phyloP scores from a whole-genome alignment of 2,329 filamentous ascomycete species.

The Alternaria burnsii region DNA sequence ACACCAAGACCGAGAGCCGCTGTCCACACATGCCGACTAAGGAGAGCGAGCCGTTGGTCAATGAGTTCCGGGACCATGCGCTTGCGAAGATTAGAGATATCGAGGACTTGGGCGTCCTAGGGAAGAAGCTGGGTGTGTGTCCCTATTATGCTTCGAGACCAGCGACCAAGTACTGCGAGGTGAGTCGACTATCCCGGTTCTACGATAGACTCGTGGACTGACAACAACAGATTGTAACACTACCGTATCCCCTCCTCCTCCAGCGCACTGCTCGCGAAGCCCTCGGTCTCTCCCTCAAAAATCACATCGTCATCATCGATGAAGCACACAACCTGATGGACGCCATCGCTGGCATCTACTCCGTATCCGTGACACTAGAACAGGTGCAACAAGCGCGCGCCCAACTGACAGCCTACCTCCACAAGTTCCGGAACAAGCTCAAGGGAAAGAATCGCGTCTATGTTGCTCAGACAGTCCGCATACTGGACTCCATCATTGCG shows the following conservation, averaged over 20 bases:
- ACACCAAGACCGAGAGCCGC: constrained; percentile 67
- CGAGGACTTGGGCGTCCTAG: constrained; percentile 83
- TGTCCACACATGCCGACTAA: constrained; percentile 83
- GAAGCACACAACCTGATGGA: constrained; percentile 99
- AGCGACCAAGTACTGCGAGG: constrained; percentile 81
- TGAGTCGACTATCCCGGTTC: constrained; percentile 35
- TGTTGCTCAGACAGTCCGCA: constrained; percentile 83
- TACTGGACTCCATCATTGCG: constrained; percentile 78
- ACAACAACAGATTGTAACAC: constrained; percentile 73
- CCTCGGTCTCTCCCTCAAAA: constrained; percentile 82
- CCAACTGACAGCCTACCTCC: constrained; percentile 83
- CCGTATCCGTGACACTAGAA: constrained; percentile 74
- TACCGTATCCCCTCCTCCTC: constrained; percentile 90
- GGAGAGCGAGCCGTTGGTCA: constrained; percentile 73
- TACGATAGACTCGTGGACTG: constrained; percentile 5
- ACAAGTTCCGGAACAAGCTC: constrained; percentile 85
- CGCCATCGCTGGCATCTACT: constrained; percentile 86
- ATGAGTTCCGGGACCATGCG: constrained; percentile 84
- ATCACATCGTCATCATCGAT: constrained; percentile 92
- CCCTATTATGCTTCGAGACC: constrained; percentile 95
- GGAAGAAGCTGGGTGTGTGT: constrained; percentile 81
- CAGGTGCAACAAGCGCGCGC: constrained; percentile 77
- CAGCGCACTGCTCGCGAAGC: constrained; percentile 89
- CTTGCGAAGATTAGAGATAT: constrained; percentile 90
- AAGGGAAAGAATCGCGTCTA: constrained; percentile 93